Percentiles rank a stretch among this genome's conserved stretches.
Evolutionary conservation across 495 filamentous ascomycete genomes (phyloP).

Genomic region (Lentithecium fluviatile): DNA sequence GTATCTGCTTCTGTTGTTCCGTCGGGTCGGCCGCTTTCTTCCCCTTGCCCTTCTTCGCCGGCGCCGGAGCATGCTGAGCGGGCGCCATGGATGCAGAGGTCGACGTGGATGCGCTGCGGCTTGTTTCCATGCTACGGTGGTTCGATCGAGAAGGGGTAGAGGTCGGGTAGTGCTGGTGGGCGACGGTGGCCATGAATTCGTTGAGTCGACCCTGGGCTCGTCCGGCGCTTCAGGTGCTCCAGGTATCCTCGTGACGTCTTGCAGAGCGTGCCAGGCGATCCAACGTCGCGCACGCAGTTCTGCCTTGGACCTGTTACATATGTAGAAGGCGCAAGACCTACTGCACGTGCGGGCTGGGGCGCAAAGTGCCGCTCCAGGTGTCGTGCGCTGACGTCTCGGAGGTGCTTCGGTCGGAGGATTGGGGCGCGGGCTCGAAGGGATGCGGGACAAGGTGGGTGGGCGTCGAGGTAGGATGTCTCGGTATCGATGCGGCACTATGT

Average conservation of each 20-base stretch:
- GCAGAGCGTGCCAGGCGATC: neutral
- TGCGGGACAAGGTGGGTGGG: neutral
- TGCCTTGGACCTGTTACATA: neutral
- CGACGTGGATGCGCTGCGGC: conserved; percentile 33
- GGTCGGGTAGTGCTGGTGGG: conserved; percentile 31
- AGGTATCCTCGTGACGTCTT: conserved; percentile 26
- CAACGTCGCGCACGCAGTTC: neutral
- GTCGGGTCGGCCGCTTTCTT: conserved; percentile 63
- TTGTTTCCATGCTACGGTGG: conserved; percentile 30
- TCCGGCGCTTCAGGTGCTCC: conserved; percentile 1
- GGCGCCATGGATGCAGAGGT: conserved; percentile 35
- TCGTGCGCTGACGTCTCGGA: conserved; percentile 9
- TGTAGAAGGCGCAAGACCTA: neutral
- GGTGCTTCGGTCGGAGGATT: neutral
- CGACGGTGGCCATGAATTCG: conserved; percentile 33
- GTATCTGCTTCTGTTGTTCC: conserved; percentile 85
- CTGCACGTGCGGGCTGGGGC: neutral
- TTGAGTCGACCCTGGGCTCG: neutral
- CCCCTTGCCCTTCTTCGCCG: conserved; percentile 53
- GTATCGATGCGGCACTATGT: no score
- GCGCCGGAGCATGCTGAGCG: conserved; percentile 42
- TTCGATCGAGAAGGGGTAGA: conserved; percentile 21
- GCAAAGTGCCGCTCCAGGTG: neutral
- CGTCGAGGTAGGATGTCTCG: no score
- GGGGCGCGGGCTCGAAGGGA: neutral